Evolutionary conservation across 2,329 filamentous ascomycete species (phyloP).

Genomic region (Trichoderma asperellum): DNA sequence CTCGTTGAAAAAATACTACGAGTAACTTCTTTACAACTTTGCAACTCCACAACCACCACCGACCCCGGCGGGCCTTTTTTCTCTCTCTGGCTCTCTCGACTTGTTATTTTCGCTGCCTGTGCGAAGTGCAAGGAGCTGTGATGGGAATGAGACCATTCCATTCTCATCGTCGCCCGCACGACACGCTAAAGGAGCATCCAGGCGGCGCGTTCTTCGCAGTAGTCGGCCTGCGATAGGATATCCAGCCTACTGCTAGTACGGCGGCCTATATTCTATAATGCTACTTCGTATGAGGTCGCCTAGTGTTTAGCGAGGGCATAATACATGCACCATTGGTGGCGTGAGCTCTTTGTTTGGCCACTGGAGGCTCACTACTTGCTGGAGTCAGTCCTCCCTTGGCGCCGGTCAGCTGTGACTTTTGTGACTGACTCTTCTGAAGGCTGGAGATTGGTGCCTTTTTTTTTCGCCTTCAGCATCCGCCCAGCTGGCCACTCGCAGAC

Average conservation of each 20-base stretch:
- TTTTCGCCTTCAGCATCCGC: slow-evolving; percentile 9
- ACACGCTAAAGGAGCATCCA: slow-evolving; percentile 10
- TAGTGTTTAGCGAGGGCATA: slow-evolving; percentile 3
- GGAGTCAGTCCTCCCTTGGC: not conserved
- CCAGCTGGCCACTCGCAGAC: slow-evolving; percentile 10
- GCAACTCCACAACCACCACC: slow-evolving; percentile 3
- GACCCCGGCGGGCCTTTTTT: slow-evolving; percentile 3
- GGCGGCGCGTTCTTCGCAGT: not conserved
- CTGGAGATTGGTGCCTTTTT: slow-evolving; percentile 5
- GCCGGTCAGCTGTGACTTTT: slow-evolving; percentile 15
- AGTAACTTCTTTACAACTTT: slow-evolving; percentile 13
- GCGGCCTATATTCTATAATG: not conserved
- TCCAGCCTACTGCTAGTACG: not conserved
- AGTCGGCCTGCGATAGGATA: not conserved
- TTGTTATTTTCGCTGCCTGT: not conserved
- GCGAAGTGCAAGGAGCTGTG: not conserved
- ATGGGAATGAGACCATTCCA: not conserved
- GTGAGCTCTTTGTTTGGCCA: slow-evolving; percentile 17
- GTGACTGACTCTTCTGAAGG: not conserved
- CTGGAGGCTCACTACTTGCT: not conserved
- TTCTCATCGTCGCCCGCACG: slow-evolving; percentile 23
- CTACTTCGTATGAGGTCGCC: slow-evolving; percentile 12
- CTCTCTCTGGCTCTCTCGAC: not conserved
- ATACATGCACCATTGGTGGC: slow-evolving; percentile 15
- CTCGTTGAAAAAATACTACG: slow-evolving; percentile 14